Percentiles rank a stretch among this genome's conserved stretches.
phyloP scores from a whole-genome alignment of 306 rosid genomes.

The Malus sieversii region DNA sequence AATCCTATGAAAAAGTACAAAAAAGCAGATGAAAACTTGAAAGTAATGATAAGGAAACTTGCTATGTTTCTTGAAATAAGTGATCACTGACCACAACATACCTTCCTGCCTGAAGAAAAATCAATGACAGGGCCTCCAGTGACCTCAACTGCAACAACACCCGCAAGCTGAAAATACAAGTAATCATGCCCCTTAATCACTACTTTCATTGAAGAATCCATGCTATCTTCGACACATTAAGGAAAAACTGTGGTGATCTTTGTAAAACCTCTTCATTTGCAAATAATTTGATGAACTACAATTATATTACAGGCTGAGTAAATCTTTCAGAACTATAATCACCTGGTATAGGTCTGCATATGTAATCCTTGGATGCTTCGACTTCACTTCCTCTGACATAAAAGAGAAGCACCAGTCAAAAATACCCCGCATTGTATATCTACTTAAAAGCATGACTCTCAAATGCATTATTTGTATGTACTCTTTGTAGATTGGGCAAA shows the following conservation, averaged over 20 bases:
- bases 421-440: background rate
- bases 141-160: constrained; percentile 96
- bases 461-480: background rate
- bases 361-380: constrained; percentile 57
- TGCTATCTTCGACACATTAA: background rate
- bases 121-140: constrained; percentile 90
- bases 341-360: constrained; percentile 93
- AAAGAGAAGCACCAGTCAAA: constrained; percentile 25
- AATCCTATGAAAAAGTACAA: constrained; percentile 41
- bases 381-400: constrained; percentile 76
- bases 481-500: background rate
- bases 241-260: background rate
- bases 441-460: background rate
- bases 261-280: background rate
- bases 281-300: background rate
- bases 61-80: constrained; percentile 18
- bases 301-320: background rate
- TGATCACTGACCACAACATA: constrained; percentile 11
- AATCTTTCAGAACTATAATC: constrained; percentile 22
- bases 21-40: background rate
- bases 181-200: background rate
- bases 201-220: background rate
- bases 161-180: constrained; percentile 66
- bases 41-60: constrained; percentile 3
- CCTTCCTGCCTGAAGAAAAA: constrained; percentile 84